phyloP scores from a whole-genome alignment of 148 eudicot genomes.

The Heliosperma pusillum region DNA sequence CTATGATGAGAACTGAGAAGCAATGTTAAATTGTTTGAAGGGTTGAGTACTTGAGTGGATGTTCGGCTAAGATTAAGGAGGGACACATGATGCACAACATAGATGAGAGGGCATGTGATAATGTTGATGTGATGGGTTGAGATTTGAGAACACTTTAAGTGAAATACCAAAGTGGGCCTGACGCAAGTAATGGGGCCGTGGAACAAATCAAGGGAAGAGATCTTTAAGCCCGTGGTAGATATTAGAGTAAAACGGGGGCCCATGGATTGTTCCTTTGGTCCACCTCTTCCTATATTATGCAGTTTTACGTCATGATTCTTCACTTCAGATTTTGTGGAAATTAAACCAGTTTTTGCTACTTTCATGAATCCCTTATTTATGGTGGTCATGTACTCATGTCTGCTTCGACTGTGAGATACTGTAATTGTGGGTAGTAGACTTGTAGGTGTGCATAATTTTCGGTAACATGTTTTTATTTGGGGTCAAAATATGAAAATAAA shows the following conservation, averaged over 20 bases:
- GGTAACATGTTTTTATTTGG: too few species aligned
- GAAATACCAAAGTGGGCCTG: slow-evolving; percentile 11
- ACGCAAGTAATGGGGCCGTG: not conserved
- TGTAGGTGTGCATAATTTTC: not conserved
- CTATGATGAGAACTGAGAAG: slow-evolving; percentile 2
- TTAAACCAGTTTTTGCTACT: not conserved
- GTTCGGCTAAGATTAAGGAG: slow-evolving; percentile 17
- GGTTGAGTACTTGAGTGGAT: slow-evolving; percentile 3
- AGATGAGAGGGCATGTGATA: not conserved
- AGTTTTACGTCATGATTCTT: slow-evolving; percentile 11
- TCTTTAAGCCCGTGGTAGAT: slow-evolving; percentile 2
- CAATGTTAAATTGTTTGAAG: not conserved
- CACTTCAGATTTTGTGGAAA: slow-evolving; percentile 3
- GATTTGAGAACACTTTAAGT: not conserved
- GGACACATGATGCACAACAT: not conserved
- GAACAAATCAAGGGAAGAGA: slow-evolving; percentile 9
- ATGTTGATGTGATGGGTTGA: slow-evolving; percentile 2
- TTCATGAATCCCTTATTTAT: slow-evolving; percentile 1
- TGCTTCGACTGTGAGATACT: not conserved
- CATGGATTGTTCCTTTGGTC: slow-evolving; percentile 16
- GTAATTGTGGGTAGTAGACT: not conserved
- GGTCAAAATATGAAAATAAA: too few species aligned
- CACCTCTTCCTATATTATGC: not conserved
- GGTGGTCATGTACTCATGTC: not conserved
- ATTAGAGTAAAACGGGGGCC: not conserved